Conservation (phyloP, 1,139 yeast genomes). For the Pichia sp. region DNA sequence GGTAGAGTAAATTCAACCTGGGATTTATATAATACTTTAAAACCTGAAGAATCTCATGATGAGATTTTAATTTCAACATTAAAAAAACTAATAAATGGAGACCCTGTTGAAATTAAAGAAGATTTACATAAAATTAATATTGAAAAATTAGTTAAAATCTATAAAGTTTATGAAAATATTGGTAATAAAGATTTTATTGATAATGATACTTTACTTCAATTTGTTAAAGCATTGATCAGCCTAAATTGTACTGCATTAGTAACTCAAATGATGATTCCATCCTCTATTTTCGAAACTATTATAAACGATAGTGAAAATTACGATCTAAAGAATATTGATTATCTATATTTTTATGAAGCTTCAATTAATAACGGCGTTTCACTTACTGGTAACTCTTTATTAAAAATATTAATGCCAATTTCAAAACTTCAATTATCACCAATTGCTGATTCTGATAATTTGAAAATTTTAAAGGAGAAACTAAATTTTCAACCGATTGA, state of each 20-base stretch:
- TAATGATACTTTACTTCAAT: constrained; percentile 4
- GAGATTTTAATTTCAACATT: constrained; percentile 17
- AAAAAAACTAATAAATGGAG: constrained; percentile 26
- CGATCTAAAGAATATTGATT: constrained; percentile 18
- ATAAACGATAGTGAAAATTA: constrained; percentile 3
- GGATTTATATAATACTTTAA: constrained; percentile 23
- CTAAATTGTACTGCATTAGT: constrained; percentile 17
- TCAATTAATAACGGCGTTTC: constrained; percentile 15
- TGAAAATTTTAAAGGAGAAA: constrained; percentile 7
- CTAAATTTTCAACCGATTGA: constrained; percentile 3
- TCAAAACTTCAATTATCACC: constrained; percentile 15
- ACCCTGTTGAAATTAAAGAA: constrained; percentile 21
- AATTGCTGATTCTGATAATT: constrained; percentile 14
- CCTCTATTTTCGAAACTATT: constrained; percentile 11
- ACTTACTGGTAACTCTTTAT: constrained; percentile 16
- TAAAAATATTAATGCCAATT: constrained; percentile 20
- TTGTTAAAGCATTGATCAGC: constrained; percentile 18
- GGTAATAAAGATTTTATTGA: constrained; percentile 15
- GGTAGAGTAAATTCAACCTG: constrained; percentile 30
- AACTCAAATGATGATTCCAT: constrained; percentile 13
- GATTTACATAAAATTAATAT: constrained; percentile 17
- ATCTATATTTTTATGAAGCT: constrained; percentile 19
- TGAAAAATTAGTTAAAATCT: constrained; percentile 13
- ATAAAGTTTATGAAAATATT: constrained; percentile 16
- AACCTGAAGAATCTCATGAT: constrained; percentile 12